Percentiles rank a stretch among this genome's conserved stretches.
Conservation (phyloP, 768 basidiomycete genomes). For the Boletus insuetus region DNA sequence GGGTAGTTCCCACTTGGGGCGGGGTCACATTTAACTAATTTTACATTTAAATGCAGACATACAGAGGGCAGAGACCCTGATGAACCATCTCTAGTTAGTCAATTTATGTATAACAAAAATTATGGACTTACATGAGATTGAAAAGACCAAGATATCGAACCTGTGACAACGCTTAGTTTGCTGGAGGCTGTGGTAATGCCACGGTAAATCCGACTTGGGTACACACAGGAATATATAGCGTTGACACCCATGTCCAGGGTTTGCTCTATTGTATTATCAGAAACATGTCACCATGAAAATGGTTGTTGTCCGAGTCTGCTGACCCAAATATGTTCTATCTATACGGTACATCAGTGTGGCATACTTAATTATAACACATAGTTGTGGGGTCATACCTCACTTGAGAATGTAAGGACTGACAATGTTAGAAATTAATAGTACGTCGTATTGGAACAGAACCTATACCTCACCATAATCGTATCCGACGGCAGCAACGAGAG, state of each 20-base stretch:
- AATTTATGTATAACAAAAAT: not conserved
- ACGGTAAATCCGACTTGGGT: not conserved
- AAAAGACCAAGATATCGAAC: conserved; percentile 9
- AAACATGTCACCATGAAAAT: not conserved
- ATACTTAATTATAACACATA: not conserved
- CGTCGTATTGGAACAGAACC: not conserved
- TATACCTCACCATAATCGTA: not conserved
- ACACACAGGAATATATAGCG: conserved; percentile 8
- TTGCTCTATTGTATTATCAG: conserved; percentile 1
- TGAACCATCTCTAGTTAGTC: not conserved
- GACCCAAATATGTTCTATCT: conserved; percentile 15
- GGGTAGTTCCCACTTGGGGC: not conserved
- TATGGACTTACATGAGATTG: not conserved
- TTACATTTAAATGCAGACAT: not conserved
- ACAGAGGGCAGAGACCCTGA: conserved; percentile 1
- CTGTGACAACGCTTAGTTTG: not conserved
- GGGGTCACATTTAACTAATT: not conserved
- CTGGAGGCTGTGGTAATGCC: not conserved
- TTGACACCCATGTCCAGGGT: conserved; percentile 11
- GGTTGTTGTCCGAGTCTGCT: not conserved
- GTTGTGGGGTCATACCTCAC: not conserved
- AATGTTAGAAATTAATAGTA: not conserved
- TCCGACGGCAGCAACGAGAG: not conserved
- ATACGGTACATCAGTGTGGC: not conserved
- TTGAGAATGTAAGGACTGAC: not conserved